Evolutionary conservation across 164 flowering plant genomes (phyloP).

Genomic region (Houttuynia cordata): DNA sequence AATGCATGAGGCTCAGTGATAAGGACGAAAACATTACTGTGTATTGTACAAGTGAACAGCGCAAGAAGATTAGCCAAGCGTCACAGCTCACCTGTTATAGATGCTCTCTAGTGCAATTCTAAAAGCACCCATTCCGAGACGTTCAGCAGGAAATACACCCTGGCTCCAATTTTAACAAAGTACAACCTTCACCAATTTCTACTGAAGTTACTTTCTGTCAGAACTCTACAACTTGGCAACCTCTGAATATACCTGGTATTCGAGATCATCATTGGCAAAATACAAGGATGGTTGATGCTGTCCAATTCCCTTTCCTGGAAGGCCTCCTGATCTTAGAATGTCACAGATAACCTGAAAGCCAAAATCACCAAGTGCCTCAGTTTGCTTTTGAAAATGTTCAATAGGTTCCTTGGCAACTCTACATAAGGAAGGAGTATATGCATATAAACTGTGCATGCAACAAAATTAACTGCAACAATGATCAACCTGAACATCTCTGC

Average conservation of each 20-base stretch:
- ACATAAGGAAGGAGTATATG: neutral
- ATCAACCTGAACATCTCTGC: slow-evolving; percentile 86
- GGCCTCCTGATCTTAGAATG: slow-evolving; percentile 69
- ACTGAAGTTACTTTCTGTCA: neutral
- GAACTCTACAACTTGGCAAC: neutral
- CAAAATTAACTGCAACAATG: neutral
- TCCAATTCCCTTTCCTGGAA: slow-evolving; percentile 52
- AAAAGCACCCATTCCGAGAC: slow-evolving; percentile 97
- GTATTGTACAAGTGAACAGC: neutral
- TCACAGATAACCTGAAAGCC: slow-evolving; percentile 68
- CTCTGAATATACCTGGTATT: slow-evolving; percentile 56
- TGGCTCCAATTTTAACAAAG: slow-evolving; percentile 13
- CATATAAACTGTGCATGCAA: neutral
- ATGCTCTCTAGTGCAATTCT: slow-evolving; percentile 70
- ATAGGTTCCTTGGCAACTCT: neutral
- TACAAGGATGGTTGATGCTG: slow-evolving; percentile 51
- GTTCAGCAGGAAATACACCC: slow-evolving; percentile 75
- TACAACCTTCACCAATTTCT: neutral
- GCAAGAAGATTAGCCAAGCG: neutral
- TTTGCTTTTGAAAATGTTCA: neutral
- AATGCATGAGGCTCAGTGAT: neutral
- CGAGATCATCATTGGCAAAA: slow-evolving; percentile 80
- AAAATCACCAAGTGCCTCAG: neutral
- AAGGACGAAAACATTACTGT: neutral
- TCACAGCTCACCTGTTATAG: slow-evolving; percentile 46